Evolutionary conservation across 208 protist genomes (phyloP).

Genomic region (Acanthamoeba healyi): DNA sequence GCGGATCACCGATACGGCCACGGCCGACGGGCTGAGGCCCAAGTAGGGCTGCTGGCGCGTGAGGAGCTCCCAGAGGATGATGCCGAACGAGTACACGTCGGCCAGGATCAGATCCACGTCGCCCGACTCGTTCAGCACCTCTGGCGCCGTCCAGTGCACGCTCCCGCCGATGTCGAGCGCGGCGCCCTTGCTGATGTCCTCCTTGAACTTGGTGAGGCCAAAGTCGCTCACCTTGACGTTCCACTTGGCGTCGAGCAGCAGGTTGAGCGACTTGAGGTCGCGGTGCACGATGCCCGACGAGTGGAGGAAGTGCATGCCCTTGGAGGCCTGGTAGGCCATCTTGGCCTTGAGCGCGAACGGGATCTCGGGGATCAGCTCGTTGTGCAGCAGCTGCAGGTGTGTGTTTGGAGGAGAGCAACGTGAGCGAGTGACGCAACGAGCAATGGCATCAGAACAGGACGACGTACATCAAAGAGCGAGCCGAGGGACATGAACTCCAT

Average conservation of each 20-base stretch:
- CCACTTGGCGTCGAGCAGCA: constrained; percentile 56
- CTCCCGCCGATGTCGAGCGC: not conserved
- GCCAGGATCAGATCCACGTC: constrained; percentile 16
- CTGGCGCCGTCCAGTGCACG: constrained; percentile 34
- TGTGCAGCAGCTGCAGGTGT: not conserved
- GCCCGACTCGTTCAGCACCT: constrained; percentile 8
- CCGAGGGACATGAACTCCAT: constrained; percentile 22
- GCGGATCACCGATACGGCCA: constrained; percentile 31
- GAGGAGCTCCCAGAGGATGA: constrained; percentile 66
- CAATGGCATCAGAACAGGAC: not conserved
- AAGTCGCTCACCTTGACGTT: constrained; percentile 67
- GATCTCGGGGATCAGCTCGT: not conserved
- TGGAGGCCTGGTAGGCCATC: constrained; percentile 14
- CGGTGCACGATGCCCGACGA: constrained; percentile 18
- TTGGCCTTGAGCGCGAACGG: constrained; percentile 41
- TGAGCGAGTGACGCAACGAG: not conserved
- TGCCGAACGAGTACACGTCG: constrained; percentile 60
- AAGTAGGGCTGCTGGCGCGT: constrained; percentile 39
- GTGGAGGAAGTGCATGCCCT: constrained; percentile 39
- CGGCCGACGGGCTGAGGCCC: constrained; percentile 28
- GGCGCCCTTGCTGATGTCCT: constrained; percentile 39
- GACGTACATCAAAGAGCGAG: not conserved
- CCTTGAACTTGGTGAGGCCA: constrained; percentile 70
- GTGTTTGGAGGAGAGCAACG: not conserved
- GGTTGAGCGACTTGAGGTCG: constrained; percentile 37